Evolutionary conservation across 345 rosid species (phyloP).

Genomic region (Eucalyptus microcorys): DNA sequence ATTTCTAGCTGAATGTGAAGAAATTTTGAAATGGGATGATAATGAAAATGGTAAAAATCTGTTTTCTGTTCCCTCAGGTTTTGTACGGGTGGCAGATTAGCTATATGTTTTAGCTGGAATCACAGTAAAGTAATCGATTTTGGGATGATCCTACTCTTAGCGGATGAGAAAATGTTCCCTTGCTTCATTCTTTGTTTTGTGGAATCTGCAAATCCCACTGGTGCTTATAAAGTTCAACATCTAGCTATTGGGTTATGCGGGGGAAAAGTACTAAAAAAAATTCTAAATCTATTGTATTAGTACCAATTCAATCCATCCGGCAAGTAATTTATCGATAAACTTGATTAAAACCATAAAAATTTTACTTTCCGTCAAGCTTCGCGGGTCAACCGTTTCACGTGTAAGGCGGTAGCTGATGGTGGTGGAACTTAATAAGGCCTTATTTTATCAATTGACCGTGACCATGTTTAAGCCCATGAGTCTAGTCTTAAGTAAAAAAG

Average conservation of each 20-base stretch:
- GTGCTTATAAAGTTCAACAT: not conserved
- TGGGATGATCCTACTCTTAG: not conserved
- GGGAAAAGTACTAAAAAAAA: too few relatives aligned
- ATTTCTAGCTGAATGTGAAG: not conserved
- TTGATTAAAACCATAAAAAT: not conserved
- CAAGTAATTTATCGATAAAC: rapidly evolving
- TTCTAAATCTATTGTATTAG: too few relatives aligned
- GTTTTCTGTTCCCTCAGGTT: not conserved
- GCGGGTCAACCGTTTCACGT: not conserved
- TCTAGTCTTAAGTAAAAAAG: not conserved
- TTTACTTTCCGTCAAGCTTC: not conserved
- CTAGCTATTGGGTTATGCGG: not conserved
- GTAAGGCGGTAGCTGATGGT: not conserved
- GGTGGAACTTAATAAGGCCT: not conserved
- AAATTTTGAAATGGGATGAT: not conserved
- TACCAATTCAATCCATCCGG: too few relatives aligned
- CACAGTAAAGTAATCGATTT: not conserved
- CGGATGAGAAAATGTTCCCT: not conserved
- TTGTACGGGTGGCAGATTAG: not conserved
- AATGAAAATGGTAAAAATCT: not conserved
- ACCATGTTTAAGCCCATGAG: not conserved
- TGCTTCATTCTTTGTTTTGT: not conserved
- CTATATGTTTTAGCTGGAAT: not conserved
- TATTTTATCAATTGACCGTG: not conserved
- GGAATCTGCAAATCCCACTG: not conserved